Evolutionary conservation across 2,329 filamentous ascomycete species (phyloP), one percentile per base, ranked within the genome.

Genomic region (Phymatotrichopsis omnivora): DNA sequence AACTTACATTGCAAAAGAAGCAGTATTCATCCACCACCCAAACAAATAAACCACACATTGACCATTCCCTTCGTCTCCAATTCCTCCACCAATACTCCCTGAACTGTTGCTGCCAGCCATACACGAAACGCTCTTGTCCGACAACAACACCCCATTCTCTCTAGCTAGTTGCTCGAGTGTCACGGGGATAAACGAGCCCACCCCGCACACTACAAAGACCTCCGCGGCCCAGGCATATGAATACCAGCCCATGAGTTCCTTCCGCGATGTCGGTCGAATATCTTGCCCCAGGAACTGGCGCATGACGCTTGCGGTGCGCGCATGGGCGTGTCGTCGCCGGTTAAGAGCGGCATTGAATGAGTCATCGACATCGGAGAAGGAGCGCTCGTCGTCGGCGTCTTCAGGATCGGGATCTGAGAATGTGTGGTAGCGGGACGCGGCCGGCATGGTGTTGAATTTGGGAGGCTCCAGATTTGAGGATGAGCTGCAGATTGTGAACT

Each of bases 141-240:
- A 80, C 20, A 89, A 70, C 6, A 95, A 74, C 25, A 94, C 83
- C 35, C 91, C 91, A 62, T 87, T 87, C 61, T 94, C 89, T 58
- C 91, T 76, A 10, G 91, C 87, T 42, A 98, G 76, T 54, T 91
- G 87, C 64, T 98, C 91, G 51, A 98, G 74, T 3, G 91, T 82
- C 50, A 98, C 93, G 19, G 91, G 91, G 52, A 98, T 87, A 65
- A 98, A 98, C 29, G 85, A 93, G 36, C 87, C 78, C 62, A 83
- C 76, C 17, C 78, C 89, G 64, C 91, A 96, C 45, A 96, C 84
- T 12, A 93, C 85, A 63, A 95, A 96, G 42, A 93, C 89, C 67
- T 98, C 91, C 16, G 89, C 86, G 19, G 91, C 91, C 72, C 93
- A 96, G 31, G 83, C 83, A 68, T 96, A 96, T 62, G 82, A 81